These are phyloP conservation scores for Suillus brevipes DNA, from an alignment of 768 basidiomycete genomes.

Conservation along the genomic window DNA sequence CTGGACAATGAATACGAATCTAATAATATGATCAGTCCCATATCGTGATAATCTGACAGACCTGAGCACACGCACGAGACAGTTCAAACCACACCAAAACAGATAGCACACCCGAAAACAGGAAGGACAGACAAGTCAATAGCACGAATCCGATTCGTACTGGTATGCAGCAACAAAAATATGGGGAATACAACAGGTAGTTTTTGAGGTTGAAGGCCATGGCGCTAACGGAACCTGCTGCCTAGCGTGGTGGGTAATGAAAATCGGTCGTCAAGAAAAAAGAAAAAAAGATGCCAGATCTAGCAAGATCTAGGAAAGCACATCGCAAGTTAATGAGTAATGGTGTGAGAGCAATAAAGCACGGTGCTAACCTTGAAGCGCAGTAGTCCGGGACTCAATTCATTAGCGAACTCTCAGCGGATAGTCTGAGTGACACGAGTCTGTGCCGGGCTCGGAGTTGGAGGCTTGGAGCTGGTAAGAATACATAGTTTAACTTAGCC, in stretches of 20 bases:
- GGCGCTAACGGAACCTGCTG: background rate
- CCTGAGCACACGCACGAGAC: conserved; percentile 42
- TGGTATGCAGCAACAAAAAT: conserved; percentile 64
- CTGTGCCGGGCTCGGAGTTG: background rate
- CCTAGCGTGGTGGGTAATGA: background rate
- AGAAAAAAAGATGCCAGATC: background rate
- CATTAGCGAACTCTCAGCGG: background rate
- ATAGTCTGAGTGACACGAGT: no score
- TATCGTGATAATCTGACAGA: conserved; percentile 7
- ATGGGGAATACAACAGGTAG: conserved; percentile 49
- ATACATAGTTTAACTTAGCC: background rate
- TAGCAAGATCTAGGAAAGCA: background rate
- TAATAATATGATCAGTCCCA: conserved; percentile 17
- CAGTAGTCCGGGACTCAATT: background rate
- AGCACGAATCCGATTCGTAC: conserved; percentile 60
- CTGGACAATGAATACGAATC: conserved; percentile 32
- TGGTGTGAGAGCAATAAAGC: background rate
- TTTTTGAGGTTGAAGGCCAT: conserved; percentile 48
- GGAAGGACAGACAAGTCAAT: conserved; percentile 52
- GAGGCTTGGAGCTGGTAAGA: background rate
- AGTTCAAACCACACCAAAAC: conserved; percentile 64
- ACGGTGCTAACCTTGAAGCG: background rate
- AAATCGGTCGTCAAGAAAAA: background rate
- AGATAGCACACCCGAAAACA: conserved; percentile 54
- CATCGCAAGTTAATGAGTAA: background rate